A percentile compares a stretch with the other conserved stretches of the same genome.
Evolutionary conservation across 768 basidiomycete genomes (phyloP).

Genomic region (Hortiboletus campestris): DNA sequence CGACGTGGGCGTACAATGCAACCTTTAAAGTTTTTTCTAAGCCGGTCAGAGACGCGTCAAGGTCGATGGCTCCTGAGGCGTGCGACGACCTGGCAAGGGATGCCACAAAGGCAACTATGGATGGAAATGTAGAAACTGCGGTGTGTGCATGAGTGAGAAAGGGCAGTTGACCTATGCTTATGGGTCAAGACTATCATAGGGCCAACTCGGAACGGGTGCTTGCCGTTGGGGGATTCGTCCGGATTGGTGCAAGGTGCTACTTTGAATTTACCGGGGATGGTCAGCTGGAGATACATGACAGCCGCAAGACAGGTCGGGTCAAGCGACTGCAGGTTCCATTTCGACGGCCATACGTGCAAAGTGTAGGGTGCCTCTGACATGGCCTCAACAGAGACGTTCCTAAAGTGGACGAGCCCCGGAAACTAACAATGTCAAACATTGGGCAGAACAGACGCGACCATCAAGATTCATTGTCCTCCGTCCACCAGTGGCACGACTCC

Average conservation of each 20-base stretch:
- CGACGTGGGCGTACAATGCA: constrained; percentile 67
- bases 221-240: constrained; percentile 72
- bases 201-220: constrained; percentile 17
- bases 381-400: not conserved
- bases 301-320: constrained; percentile 67
- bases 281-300: constrained; percentile 64
- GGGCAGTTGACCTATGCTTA: constrained; percentile 61
- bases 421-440: constrained; percentile 20
- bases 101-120: constrained; percentile 66
- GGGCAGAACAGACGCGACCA: too few relatives aligned
- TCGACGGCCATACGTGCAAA: constrained; percentile 69
- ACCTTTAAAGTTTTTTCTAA: constrained; percentile 51
- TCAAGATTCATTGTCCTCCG: not conserved
- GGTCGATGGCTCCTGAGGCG: constrained; percentile 35
- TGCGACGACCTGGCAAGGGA: constrained; percentile 39
- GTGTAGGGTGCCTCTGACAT: constrained; percentile 23
- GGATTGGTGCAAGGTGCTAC: constrained; percentile 64
- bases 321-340: constrained; percentile 63
- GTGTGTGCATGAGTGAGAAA: constrained; percentile 61
- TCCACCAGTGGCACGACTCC: not conserved
- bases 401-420: constrained; percentile 1
- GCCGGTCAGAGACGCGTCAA: constrained; percentile 48
- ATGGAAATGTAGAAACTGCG: constrained; percentile 47
- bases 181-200: constrained; percentile 1
- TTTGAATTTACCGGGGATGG: constrained; percentile 65